Percentiles rank a stretch among this genome's conserved stretches.
Evolutionary conservation across 768 basidiomycete species (phyloP).

Genomic region (Suillus lakei): DNA sequence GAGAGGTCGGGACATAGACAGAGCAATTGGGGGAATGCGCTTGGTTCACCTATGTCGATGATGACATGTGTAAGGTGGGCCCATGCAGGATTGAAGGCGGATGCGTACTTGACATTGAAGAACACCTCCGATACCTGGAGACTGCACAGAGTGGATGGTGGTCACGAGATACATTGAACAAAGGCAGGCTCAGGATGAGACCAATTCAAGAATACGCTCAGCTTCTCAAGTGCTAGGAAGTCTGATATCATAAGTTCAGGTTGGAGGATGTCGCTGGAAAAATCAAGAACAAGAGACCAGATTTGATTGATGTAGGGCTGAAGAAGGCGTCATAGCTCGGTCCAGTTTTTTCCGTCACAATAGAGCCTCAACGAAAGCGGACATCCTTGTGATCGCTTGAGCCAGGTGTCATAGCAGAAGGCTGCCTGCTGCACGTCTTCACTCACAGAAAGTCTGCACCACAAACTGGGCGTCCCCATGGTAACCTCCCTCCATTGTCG

Average conservation of each 20-base stretch:
- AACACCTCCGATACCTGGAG: too few relatives aligned
- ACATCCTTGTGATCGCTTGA: constrained; percentile 6
- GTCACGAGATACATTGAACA: neutral
- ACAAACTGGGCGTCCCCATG: constrained; percentile 46
- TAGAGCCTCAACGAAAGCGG: constrained; percentile 23
- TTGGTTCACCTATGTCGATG: neutral
- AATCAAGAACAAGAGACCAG: neutral
- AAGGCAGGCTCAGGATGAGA: too few relatives aligned
- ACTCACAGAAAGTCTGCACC: constrained; percentile 32
- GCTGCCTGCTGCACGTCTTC: constrained; percentile 9
- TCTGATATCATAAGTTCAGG: neutral
- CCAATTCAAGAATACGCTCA: neutral
- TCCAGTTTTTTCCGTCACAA: neutral
- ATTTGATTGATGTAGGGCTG: neutral
- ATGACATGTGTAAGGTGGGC: neutral
- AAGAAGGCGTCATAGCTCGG: neutral
- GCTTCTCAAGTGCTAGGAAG: neutral
- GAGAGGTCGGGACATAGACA: neutral
- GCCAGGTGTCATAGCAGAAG: constrained; percentile 14
- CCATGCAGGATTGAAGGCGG: neutral
- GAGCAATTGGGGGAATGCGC: neutral
- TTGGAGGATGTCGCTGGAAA: neutral
- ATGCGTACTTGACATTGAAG: too few relatives aligned
- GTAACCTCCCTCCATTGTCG: too few relatives aligned
- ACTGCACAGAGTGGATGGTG: too few relatives aligned